Conservation (phyloP, 345 rosid species). For the Hirschfeldia incana region DNA sequence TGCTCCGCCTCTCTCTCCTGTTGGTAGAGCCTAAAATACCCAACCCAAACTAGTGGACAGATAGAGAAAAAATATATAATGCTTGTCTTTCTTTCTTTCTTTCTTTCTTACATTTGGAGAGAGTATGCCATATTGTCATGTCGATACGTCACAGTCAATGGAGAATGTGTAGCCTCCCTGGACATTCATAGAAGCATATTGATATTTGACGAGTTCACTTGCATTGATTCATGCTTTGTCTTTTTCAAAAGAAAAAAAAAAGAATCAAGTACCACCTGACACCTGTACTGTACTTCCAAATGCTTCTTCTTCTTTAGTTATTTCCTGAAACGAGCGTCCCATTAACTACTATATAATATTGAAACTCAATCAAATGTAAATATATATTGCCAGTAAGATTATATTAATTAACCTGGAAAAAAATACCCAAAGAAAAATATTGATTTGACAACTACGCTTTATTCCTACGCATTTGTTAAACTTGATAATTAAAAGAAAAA, state of each 20-base stretch:
- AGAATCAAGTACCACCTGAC: neutral
- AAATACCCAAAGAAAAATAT: neutral
- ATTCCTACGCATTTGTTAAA: neutral
- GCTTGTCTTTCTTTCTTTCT: neutral
- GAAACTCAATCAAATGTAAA: neutral
- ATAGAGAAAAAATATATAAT: neutral
- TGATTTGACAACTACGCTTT: neutral
- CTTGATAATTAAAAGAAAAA: neutral
- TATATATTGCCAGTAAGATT: neutral
- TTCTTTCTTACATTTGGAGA: neutral
- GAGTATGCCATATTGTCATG: neutral
- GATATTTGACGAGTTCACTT: neutral
- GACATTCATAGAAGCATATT: neutral
- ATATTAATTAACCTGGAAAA: neutral
- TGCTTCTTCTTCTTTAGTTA: neutral
- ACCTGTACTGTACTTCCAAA: neutral
- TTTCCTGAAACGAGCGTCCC: slow-evolving; percentile 14
- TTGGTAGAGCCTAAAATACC: slow-evolving; percentile 59
- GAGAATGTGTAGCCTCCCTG: neutral
- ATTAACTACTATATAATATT: neutral
- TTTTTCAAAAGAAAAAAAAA: neutral
- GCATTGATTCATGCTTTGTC: neutral
- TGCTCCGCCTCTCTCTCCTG: slow-evolving; percentile 76
- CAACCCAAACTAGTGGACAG: neutral
- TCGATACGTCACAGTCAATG: too few relatives aligned